Base-by-base conservation (phyloP, 805 yeast species). In the Priceomyces medius region DNA sequence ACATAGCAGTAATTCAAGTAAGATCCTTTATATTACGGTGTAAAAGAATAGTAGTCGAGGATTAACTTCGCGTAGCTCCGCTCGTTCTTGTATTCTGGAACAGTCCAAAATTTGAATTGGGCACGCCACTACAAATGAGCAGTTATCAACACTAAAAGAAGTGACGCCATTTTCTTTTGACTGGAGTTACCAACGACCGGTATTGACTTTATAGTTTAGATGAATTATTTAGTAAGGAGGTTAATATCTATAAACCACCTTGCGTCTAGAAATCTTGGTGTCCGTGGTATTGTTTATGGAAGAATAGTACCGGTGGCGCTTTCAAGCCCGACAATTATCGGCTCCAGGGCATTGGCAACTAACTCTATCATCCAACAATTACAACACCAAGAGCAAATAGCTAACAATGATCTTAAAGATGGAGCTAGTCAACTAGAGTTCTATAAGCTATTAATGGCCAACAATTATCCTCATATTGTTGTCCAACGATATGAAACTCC, bases 391-490 rank as follows among this genome's bases (percentile, higher is more conserved):
- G 99, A 93, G 63, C 88, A 85, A 59, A 71, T 74, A n/a, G 99
- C 99, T 31, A 93, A 93, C 64, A 68, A 76, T 45, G 83, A 85
- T 42, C 63, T 87, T 35, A 63, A 71, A 36, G 84, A 87, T 61
- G 77, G 97, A 1, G 66, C 59, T 3, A 71, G 78, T 4, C 99
- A 93, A 66, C 90, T 95, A 1, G 83, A 79, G 42, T 91, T 93
- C 55, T 93, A 93, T 68, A 76, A 77, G 47, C 73, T 80, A 10
- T 70, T 93, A 36, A 63, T 93, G 48, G 78, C 78, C 43, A 77
- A 91, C 41, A 86, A 87, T 64, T 93, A 88, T 59, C 98, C 99
- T n/a, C 96, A 89, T 54, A 83, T 91, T 41, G 96, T 93, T 5
- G 88, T 91, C n/a, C 84, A 93, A 43, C 77, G 99, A 45, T 95